Base-by-base conservation (phyloP, 768 basidiomycete species). In the Suillus clintonianus region DNA sequence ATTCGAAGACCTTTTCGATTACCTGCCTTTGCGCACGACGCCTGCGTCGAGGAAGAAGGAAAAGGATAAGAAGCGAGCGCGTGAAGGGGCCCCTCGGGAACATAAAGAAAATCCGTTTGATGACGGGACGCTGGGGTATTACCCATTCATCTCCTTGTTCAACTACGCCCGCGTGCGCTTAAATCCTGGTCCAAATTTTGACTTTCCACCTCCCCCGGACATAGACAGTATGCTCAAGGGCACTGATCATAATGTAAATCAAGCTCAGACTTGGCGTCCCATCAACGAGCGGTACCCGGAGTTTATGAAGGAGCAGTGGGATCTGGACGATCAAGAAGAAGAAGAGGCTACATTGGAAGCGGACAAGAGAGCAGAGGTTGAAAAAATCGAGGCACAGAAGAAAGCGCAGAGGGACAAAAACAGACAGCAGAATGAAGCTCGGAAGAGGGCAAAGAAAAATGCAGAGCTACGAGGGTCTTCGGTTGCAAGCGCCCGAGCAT, bases 51-150 rank as follows among this genome's bases (percentile, higher is more conserved):
- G 84, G 55, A 76, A 75, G 62, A 91, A 90, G 73, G 87, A 86
- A 62, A 75, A 61, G 36, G 70, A 76, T 22, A 86, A 85, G 71
- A 88, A 85, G 69, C 82, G 84, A 42, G 77, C 82, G n/a, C 84
- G 85, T 61, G 85, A 88, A 71, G 88, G 86, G 57, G 86, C 88
- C 54, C 74, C 79, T 11, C 87, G 89, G 59, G 88, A 91, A 69
- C 89, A 90, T 72, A 83, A 84, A 64, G 91, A 93, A 77, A 95
- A 95, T 65, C 85, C 85, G 3, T 92, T 94, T 70, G 95, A 99
- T 74, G 97, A 99, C 74, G 97, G 97, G 22, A 89, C 91, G 22
- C 79, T 97, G 7, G 97, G 97, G 1, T 99, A 99, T 77, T 99
- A 95, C 74, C 95, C 97, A 0, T 89, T 98, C 79, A 86, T 97